Evolutionary conservation across 768 basidiomycete genomes (phyloP), one percentile per base, ranked within the genome.

Genomic region (Mycena crocata): DNA sequence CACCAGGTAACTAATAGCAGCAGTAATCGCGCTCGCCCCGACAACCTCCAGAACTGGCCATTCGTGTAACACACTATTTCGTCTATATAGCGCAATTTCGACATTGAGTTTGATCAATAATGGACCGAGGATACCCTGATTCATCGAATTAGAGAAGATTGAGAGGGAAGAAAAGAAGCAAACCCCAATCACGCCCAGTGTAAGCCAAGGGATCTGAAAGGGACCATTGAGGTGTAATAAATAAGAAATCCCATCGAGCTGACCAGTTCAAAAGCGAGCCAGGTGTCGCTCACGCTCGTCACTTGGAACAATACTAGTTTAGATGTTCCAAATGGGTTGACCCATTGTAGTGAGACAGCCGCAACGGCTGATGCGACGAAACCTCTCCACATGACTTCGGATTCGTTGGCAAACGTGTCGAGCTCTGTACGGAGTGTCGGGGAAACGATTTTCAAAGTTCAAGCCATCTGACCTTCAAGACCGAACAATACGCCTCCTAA

Each of bases 351-450:
- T 0, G 92, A 85, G n/a, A 94, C 88, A 1, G 94, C 93, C 0
- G 95, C 95, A 56, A 95, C 86, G 54, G 91, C 93, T 9, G 93
- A 94, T 19, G 93, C 94, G 59, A 94, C 94, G 74, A 97, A 97
- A n/a, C 90, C 93, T 61, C 89, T 84, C 91, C 91, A 92, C 85
- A 92, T 88, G 31, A 92, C 91, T 69, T 94, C 92, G 3, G 89
- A 89, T 65, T 90, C 90, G 70, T 86, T 88, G 21, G 89, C 85
- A 72, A 90, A 90, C 2, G 87, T 86, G 69, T 90, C 90, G 21
- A 92, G 78, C 73, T 92, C 90, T 88, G 62, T n/a, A 49, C 30
- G 28, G 14, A 39, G 8, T 24, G 17, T 37, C 28, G 42, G 35
- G 14, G 24, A 24, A 31, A 15, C 13, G 31, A 15, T 34, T 2